A percentile compares a stretch with the other conserved stretches of the same genome.
Evolutionary conservation across 2,329 filamentous ascomycete species (phyloP).

Genomic region (Laburnicola sp.): DNA sequence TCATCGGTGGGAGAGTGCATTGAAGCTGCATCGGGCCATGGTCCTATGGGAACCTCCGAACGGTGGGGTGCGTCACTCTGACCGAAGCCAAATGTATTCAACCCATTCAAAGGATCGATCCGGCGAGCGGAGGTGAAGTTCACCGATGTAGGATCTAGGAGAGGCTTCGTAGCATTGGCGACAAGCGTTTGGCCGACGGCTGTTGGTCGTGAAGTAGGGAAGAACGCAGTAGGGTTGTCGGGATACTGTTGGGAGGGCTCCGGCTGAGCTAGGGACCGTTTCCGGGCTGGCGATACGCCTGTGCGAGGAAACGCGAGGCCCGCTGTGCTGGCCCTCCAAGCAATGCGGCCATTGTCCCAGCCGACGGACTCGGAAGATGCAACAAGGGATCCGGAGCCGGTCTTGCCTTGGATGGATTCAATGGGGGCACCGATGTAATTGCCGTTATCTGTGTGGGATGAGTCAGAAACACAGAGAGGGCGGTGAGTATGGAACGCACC

Average conservation of each 20-base stretch:
- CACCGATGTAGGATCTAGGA: constrained; percentile 37
- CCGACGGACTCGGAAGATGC: constrained; percentile 69
- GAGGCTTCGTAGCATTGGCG: constrained; percentile 32
- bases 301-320: constrained; percentile 39
- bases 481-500: constrained; percentile 23
- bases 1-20: constrained; percentile 50
- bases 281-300: constrained; percentile 44
- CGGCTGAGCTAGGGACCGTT: constrained; percentile 42
- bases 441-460: constrained; percentile 34
- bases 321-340: constrained; percentile 60
- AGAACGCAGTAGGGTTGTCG: constrained; percentile 33
- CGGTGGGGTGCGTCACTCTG: constrained; percentile 35
- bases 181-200: constrained; percentile 27
- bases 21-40: constrained; percentile 42
- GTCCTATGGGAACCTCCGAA: constrained; percentile 30
- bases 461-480: constrained; percentile 14
- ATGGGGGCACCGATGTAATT: constrained; percentile 25
- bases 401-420: constrained; percentile 57
- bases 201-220: constrained; percentile 27
- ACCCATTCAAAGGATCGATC: constrained; percentile 35
- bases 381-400: constrained; percentile 70
- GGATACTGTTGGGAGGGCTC: constrained; percentile 39
- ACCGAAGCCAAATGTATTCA: constrained; percentile 38
- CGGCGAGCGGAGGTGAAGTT: constrained; percentile 38
- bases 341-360: constrained; percentile 59